A percentile compares a stretch with the other conserved stretches of the same genome.
phyloP scores from a whole-genome alignment of 2,329 filamentous ascomycete species.

The Cordyceps tenuipes region DNA sequence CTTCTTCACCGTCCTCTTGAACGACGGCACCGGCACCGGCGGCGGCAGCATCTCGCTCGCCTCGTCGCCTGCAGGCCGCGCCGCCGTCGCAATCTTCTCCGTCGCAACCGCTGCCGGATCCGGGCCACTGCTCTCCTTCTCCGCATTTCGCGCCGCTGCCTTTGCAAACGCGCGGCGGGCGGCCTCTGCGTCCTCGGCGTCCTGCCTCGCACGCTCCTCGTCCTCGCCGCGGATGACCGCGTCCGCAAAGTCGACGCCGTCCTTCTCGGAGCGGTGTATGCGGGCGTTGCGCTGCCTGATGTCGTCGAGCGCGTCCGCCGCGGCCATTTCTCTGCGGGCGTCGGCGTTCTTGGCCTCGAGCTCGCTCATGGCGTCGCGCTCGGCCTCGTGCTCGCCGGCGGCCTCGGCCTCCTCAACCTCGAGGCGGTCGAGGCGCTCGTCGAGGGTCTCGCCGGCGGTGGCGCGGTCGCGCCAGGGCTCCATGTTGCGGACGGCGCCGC shows the following conservation, averaged over 20 bases:
- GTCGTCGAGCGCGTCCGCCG: slow-evolving; percentile 91
- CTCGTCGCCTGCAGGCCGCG: not conserved
- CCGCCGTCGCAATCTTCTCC: slow-evolving; percentile 20
- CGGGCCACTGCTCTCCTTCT: slow-evolving; percentile 32
- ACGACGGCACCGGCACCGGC: slow-evolving; percentile 49
- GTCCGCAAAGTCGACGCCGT: slow-evolving; percentile 53
- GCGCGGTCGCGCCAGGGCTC: slow-evolving; percentile 71
- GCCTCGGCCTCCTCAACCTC: slow-evolving; percentile 65
- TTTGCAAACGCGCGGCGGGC: slow-evolving; percentile 70
- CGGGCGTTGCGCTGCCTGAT: slow-evolving; percentile 87
- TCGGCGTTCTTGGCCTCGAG: slow-evolving; percentile 89
- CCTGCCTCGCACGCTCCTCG: slow-evolving; percentile 55
- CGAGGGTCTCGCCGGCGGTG: slow-evolving; percentile 69
- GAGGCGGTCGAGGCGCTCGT: slow-evolving; percentile 75
- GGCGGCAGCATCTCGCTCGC: slow-evolving; percentile 22
- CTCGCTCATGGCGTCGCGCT: slow-evolving; percentile 89
- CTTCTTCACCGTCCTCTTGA: slow-evolving; percentile 70
- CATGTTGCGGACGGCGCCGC: slow-evolving; percentile 84
- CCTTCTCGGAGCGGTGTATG: slow-evolving; percentile 66
- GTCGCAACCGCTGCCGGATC: slow-evolving; percentile 23
- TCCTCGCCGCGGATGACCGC: slow-evolving; percentile 47
- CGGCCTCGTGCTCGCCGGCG: slow-evolving; percentile 47
- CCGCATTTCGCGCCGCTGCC: slow-evolving; percentile 25
- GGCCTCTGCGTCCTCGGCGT: slow-evolving; percentile 75
- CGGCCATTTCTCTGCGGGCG: slow-evolving; percentile 90